Conservation (phyloP, 73 alveolate species). For the Paraurostyla sp. region DNA sequence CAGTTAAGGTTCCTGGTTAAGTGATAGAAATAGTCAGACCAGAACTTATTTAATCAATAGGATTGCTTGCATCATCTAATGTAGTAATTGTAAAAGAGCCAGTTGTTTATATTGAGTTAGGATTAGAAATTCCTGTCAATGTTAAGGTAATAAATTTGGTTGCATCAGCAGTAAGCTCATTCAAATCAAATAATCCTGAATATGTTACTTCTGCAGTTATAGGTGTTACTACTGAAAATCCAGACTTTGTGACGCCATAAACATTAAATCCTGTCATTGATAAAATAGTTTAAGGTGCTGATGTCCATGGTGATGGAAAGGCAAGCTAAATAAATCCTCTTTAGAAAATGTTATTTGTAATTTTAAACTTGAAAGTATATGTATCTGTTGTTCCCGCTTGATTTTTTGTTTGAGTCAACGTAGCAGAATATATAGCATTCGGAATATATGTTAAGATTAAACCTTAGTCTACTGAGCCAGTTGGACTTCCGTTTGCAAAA, state of each 20-base stretch:
- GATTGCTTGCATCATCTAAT: constrained; percentile 32
- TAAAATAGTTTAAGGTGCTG: constrained; percentile 48
- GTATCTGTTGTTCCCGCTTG: constrained; percentile 51
- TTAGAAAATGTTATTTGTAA: constrained; percentile 21
- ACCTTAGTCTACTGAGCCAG: constrained; percentile 38
- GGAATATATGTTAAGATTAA: constrained; percentile 9
- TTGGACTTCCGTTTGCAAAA: constrained; percentile 40
- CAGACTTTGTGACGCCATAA: constrained; percentile 31
- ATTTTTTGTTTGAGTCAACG: not conserved
- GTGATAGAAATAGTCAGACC: constrained; percentile 45
- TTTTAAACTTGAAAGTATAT: constrained; percentile 45
- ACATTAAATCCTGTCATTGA: constrained; percentile 16
- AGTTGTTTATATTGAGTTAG: constrained; percentile 18
- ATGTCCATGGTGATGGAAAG: constrained; percentile 43
- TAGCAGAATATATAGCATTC: not conserved
- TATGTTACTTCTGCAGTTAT: constrained; percentile 27
- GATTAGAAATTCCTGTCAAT: constrained; percentile 26
- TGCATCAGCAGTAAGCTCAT: constrained; percentile 6
- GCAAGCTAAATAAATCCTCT: not conserved
- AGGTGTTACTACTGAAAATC: constrained; percentile 12
- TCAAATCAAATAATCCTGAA: not conserved
- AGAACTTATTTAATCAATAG: constrained; percentile 34
- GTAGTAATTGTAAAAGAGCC: constrained; percentile 30
- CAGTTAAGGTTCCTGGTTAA: constrained; percentile 13
- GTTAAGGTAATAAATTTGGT: not conserved